Percentiles rank a stretch among this genome's conserved stretches.
Evolutionary conservation across 2,329 filamentous ascomycete genomes (phyloP).

Genomic region (Beauveria bassiana): DNA sequence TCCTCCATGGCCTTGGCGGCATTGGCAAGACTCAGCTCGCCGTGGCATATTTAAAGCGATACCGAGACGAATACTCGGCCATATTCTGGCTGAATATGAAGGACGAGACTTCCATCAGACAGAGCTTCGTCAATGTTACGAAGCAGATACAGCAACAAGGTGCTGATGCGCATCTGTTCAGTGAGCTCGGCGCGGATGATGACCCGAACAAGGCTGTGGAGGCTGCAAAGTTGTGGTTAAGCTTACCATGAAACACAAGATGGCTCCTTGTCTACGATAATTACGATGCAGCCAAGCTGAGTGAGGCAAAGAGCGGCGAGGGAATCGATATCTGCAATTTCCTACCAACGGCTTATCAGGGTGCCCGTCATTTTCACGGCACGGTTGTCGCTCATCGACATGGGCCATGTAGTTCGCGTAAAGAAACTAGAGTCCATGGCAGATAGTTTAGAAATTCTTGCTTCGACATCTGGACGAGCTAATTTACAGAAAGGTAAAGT

Average conservation of each 20-base stretch:
- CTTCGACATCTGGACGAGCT: conserved; percentile 23
- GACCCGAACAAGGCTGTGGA: conserved; percentile 20
- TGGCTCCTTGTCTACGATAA: conserved; percentile 36
- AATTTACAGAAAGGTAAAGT: conserved; percentile 17
- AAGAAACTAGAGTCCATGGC: conserved; percentile 23
- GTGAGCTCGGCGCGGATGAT: conserved; percentile 15
- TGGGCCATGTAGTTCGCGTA: conserved; percentile 25
- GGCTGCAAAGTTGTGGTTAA: conserved; percentile 30
- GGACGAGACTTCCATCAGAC: conserved; percentile 27
- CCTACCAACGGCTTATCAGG: conserved; percentile 27
- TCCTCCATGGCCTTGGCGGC: conserved; percentile 34
- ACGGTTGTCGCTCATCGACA: conserved; percentile 23
- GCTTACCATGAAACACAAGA: conserved; percentile 22
- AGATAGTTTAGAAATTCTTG: conserved; percentile 23
- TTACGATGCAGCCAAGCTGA: conserved; percentile 22
- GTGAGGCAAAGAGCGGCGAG: conserved; percentile 12
- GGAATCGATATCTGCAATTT: conserved; percentile 22
- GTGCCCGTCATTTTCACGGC: conserved; percentile 35
- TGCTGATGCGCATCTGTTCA: conserved; percentile 18
- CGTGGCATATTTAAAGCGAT: conserved; percentile 26
- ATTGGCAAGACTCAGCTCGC: conserved; percentile 38
- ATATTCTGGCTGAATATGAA: conserved; percentile 37
- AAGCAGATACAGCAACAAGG: conserved; percentile 21
- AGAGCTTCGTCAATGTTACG: conserved; percentile 25
- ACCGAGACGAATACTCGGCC: conserved; percentile 29